A percentile compares a stretch with the other conserved stretches of the same genome.
phyloP scores from a whole-genome alignment of 495 filamentous ascomycete genomes.

The Penicillium cataractarum region DNA sequence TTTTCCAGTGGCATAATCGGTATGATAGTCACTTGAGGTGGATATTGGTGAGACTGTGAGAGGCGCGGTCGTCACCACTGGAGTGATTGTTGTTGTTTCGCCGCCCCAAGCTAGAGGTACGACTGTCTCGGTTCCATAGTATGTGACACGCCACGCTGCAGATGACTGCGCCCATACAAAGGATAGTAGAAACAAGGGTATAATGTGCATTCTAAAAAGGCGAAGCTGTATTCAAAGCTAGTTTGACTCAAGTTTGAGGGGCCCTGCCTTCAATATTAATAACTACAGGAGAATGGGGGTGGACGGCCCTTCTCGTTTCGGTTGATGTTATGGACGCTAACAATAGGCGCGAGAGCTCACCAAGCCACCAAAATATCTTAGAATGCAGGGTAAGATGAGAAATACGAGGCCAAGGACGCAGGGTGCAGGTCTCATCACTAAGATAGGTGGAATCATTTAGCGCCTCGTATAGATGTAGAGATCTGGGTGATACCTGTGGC shows the following conservation, averaged over 20 bases:
- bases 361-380: background rate
- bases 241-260: background rate
- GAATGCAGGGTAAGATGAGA: background rate
- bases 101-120: background rate
- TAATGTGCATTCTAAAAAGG: background rate
- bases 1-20: background rate
- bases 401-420: background rate
- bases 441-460: background rate
- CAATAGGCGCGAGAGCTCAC: background rate
- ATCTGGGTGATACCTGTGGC: too few species aligned
- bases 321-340: background rate
- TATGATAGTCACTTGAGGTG: background rate
- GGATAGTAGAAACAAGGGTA: background rate
- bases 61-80: background rate
- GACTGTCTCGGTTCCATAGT: conserved; percentile 2
- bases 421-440: background rate
- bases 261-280: background rate
- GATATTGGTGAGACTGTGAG: background rate
- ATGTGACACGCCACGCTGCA: background rate
- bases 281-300: background rate
- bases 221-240: background rate
- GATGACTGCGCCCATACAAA: background rate
- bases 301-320: background rate
- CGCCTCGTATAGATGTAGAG: background rate
- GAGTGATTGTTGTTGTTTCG: background rate